These are phyloP conservation scores for Neohortaea acidophila DNA, from an alignment of 495 filamentous ascomycete species.

Conservation along the genomic window DNA sequence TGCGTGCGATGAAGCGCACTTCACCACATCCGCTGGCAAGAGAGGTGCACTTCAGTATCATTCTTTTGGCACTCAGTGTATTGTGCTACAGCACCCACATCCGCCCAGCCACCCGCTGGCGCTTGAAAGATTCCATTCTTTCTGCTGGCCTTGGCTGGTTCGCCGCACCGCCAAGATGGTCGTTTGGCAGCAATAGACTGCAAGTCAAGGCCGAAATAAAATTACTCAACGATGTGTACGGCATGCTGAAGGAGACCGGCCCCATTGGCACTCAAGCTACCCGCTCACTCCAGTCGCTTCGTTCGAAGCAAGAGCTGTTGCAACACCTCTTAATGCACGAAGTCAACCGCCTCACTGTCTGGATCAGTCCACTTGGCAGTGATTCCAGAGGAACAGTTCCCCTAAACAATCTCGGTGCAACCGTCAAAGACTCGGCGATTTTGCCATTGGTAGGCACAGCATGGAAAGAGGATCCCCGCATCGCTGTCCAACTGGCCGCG, in stretches of 20 bases:
- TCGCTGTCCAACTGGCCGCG: constrained; percentile 66
- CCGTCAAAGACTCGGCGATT: constrained; percentile 32
- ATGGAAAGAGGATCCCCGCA: constrained; percentile 65
- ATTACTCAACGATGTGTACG: constrained; percentile 60
- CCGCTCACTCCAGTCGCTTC: constrained; percentile 46
- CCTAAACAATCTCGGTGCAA: background rate
- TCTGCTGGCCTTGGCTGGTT: constrained; percentile 85
- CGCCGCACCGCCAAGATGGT: constrained; percentile 67
- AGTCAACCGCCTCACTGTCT: constrained; percentile 65
- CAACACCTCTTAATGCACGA: constrained; percentile 71
- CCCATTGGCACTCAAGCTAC: constrained; percentile 39
- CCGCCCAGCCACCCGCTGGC: constrained; percentile 45
- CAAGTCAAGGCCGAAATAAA: constrained; percentile 86
- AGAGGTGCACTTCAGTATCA: constrained; percentile 76
- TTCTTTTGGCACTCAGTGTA: constrained; percentile 67
- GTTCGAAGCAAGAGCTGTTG: constrained; percentile 67
- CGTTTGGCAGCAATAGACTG: constrained; percentile 82
- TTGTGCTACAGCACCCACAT: constrained; percentile 52
- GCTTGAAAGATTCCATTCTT: constrained; percentile 73
- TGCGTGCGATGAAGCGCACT: constrained; percentile 53
- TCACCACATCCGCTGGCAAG: constrained; percentile 71
- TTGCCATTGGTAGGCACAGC: constrained; percentile 56
- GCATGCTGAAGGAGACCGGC: constrained; percentile 41
- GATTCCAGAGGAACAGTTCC: constrained; percentile 25
- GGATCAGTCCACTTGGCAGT: constrained; percentile 64